These are phyloP conservation scores for Tolypocladium nubicola DNA, from an alignment of 2,329 filamentous ascomycete species.

Conservation along the genomic window DNA sequence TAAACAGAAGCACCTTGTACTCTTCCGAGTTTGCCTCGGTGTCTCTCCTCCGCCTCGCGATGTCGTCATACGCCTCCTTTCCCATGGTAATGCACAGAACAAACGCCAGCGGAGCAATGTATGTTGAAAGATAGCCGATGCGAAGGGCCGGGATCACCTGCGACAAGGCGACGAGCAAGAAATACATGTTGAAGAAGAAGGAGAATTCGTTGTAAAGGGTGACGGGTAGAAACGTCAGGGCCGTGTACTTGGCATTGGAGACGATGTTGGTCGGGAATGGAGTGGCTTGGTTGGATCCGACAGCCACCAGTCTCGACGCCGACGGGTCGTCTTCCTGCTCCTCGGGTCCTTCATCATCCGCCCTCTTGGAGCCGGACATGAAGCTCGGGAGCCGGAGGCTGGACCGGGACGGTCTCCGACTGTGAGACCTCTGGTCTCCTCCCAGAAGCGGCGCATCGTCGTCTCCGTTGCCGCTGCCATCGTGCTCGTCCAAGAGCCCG, in stretches of 20 bases:
- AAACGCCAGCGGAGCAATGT: conserved; percentile 84
- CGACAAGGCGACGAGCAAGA: conserved; percentile 86
- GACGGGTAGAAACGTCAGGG: conserved; percentile 84
- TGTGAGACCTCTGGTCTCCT: conserved; percentile 17
- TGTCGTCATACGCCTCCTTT: conserved; percentile 93
- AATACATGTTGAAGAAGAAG: conserved; percentile 99
- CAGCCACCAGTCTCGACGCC: conserved; percentile 62
- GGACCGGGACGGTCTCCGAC: conserved; percentile 27
- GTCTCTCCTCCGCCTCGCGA: conserved; percentile 74
- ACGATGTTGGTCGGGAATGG: conserved; percentile 84
- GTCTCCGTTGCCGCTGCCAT: conserved; percentile 53
- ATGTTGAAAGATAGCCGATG: conserved; percentile 91
- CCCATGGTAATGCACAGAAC: conserved; percentile 87
- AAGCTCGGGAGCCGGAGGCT: conserved; percentile 58
- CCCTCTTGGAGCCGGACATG: conserved; percentile 34
- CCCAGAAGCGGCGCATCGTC: conserved; percentile 61
- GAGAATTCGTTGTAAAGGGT: conserved; percentile 98
- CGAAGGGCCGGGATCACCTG: conserved; percentile 82
- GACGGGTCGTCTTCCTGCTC: conserved; percentile 52
- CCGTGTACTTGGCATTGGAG: conserved; percentile 96
- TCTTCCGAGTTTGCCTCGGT: conserved; percentile 89
- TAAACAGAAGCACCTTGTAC: conserved; percentile 69
- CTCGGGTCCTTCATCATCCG: conserved; percentile 29
- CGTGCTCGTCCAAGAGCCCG: conserved; percentile 54
- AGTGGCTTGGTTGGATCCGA: conserved; percentile 62